Conservation (phyloP, 1,284 basidiomycete genomes). For the Baeospora myosura region DNA sequence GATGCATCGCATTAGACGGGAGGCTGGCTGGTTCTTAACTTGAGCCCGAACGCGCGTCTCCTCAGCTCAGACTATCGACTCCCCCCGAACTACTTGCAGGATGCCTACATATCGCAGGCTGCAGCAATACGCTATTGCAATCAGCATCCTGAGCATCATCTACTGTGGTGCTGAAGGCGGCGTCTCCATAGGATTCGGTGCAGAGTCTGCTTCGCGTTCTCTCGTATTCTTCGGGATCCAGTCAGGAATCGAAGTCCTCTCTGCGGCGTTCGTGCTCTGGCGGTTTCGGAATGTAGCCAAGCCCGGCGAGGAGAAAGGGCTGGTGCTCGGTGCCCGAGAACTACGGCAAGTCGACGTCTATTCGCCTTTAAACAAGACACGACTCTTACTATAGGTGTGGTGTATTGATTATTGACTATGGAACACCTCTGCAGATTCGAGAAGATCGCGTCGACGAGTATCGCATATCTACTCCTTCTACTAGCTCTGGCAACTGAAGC, state of each 20-base stretch:
- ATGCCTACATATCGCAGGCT: slow-evolving; percentile 24
- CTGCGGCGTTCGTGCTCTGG: slow-evolving; percentile 34
- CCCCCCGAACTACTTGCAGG: too few species aligned
- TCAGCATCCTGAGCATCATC: slow-evolving; percentile 25
- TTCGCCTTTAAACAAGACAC: too few species aligned
- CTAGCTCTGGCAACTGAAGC: slow-evolving; percentile 30
- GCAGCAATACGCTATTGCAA: slow-evolving; percentile 27
- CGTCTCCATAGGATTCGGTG: slow-evolving; percentile 36
- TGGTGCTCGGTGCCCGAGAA: slow-evolving; percentile 15
- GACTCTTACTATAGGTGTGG: too few species aligned
- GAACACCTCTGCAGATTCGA: slow-evolving; percentile 26
- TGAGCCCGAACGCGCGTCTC: too few species aligned
- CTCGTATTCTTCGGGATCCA: slow-evolving; percentile 47
- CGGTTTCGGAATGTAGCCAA: slow-evolving; percentile 27
- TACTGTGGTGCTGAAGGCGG: slow-evolving; percentile 30
- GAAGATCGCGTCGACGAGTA: slow-evolving; percentile 25
- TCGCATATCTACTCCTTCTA: slow-evolving; percentile 29
- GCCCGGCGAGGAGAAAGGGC: slow-evolving; percentile 25
- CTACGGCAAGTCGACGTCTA: slow-evolving; percentile 20
- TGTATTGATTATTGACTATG: not conserved
- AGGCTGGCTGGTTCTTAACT: too few species aligned
- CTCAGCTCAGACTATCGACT: too few species aligned
- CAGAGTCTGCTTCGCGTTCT: slow-evolving; percentile 36
- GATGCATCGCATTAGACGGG: too few species aligned
- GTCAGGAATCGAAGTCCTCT: slow-evolving; percentile 39